Conservation (phyloP, 73 alveolate genomes). For the Urostyla sp. region DNA sequence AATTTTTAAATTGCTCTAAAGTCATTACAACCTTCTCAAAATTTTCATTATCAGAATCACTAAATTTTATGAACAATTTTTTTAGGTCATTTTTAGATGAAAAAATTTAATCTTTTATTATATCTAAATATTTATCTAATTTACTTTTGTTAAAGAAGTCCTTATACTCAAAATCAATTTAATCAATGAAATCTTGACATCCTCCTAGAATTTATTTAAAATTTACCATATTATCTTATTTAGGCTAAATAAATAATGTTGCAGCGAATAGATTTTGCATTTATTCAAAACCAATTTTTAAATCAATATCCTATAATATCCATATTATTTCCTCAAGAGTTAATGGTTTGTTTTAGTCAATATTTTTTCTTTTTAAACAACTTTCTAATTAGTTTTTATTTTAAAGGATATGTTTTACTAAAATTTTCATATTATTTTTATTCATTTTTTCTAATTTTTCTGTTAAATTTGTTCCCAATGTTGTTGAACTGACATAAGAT, state of each 20-base stretch:
- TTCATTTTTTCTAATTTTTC: slow-evolving; percentile 28
- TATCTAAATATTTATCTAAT: slow-evolving; percentile 11
- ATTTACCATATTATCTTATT: background rate
- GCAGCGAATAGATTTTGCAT: slow-evolving; percentile 15
- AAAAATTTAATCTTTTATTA: slow-evolving; percentile 24
- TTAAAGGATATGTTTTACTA: background rate
- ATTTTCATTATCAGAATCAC: slow-evolving; percentile 26
- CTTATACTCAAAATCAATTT: slow-evolving; percentile 19
- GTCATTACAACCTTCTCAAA: slow-evolving; percentile 27
- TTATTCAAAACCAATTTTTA: background rate
- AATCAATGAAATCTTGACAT: slow-evolving; percentile 8
- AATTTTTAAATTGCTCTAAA: background rate
- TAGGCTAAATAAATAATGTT: background rate
- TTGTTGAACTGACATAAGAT: slow-evolving; percentile 41
- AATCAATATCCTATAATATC: slow-evolving; percentile 15
- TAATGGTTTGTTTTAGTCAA: background rate
- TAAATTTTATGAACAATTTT: background rate
- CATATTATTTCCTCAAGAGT: background rate
- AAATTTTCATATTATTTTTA: background rate
- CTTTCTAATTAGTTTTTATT: background rate
- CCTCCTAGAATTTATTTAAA: slow-evolving; percentile 1
- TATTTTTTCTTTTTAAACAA: background rate
- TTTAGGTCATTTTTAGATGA: background rate
- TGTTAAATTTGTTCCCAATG: slow-evolving; percentile 9
- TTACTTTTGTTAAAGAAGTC: slow-evolving; percentile 22